A percentile compares a stretch with the other conserved stretches of the same genome.
Evolutionary conservation across 2,329 filamentous ascomycete genomes (phyloP).

Genomic region (Alternaria sp.): DNA sequence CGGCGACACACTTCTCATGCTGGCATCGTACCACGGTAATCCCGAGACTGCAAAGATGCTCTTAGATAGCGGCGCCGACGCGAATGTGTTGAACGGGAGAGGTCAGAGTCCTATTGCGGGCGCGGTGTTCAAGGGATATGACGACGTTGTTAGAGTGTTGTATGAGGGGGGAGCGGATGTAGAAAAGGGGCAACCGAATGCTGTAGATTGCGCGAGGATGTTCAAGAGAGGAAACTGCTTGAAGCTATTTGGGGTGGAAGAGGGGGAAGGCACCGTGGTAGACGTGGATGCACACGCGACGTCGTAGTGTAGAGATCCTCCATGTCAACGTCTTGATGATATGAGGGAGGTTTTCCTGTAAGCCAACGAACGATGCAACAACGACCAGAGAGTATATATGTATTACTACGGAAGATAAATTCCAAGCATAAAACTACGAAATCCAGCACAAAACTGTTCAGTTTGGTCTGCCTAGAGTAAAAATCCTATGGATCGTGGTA

Average conservation of each 20-base stretch:
- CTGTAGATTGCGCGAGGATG: conserved; percentile 58
- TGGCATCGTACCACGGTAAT: conserved; percentile 75
- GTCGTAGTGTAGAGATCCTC: not conserved
- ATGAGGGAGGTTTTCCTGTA: no score
- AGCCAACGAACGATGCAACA: not conserved
- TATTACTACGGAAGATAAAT: not conserved
- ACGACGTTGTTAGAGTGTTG: conserved; percentile 67
- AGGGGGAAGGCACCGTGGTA: conserved; percentile 22
- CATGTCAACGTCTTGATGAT: not conserved
- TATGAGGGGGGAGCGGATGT: conserved; percentile 55
- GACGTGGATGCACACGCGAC: conserved; percentile 7
- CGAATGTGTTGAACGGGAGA: conserved; percentile 73
- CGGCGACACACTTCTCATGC: conserved; percentile 78
- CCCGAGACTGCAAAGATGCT: conserved; percentile 68
- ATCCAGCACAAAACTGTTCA: not conserved
- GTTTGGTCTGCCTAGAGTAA: not conserved
- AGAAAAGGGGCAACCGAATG: conserved; percentile 55
- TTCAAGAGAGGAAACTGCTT: conserved; percentile 53
- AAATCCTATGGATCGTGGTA: conserved; percentile 1
- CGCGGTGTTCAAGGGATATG: conserved; percentile 76
- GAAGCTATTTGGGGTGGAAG: conserved; percentile 40
- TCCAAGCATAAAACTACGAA: not conserved
- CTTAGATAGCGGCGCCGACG: conserved; percentile 69
- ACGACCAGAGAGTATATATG: not conserved
- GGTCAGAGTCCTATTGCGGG: conserved; percentile 76